These are phyloP conservation scores for Henckelia pumila DNA, from an alignment of 257 asterid species.

Conservation along the genomic window DNA sequence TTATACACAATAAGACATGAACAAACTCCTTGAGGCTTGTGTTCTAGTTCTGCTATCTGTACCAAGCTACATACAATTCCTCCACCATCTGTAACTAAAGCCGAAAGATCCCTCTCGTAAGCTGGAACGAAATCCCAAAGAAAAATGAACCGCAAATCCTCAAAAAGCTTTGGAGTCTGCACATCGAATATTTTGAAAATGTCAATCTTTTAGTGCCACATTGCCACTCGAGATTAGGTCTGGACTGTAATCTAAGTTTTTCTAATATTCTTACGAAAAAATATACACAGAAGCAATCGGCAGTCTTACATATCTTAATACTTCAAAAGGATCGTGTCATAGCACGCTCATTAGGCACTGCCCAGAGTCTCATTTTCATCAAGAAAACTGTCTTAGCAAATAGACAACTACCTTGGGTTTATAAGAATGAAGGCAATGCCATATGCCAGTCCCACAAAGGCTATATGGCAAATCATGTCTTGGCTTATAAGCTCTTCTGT, in stretches of 20 bases:
- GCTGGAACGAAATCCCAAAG: conserved; percentile 57
- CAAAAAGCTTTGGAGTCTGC: conserved; percentile 79
- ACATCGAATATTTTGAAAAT: conserved; percentile 2
- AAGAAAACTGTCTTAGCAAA: neutral
- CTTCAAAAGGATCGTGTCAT: neutral
- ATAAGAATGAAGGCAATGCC: neutral
- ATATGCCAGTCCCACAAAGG: neutral
- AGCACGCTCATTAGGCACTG: neutral
- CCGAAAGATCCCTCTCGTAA: conserved; percentile 59
- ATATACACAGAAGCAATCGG: neutral
- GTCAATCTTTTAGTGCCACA: neutral
- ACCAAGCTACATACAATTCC: conserved; percentile 52
- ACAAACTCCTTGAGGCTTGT: conserved; percentile 16
- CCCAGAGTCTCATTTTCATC: neutral
- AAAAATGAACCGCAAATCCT: conserved; percentile 54
- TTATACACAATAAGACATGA: conserved; percentile 50
- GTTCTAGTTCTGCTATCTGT: conserved; percentile 26
- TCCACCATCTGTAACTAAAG: conserved; percentile 67
- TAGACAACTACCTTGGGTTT: neutral
- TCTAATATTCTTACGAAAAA: neutral
- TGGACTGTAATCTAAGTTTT: neutral
- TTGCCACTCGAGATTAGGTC: conserved; percentile 1
- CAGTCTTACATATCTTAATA: neutral
- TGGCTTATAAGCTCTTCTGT: neutral
- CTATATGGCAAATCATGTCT: too few species aligned